Base-by-base conservation (phyloP, 139 green algal species). In the Gonium pectorale region DNA sequence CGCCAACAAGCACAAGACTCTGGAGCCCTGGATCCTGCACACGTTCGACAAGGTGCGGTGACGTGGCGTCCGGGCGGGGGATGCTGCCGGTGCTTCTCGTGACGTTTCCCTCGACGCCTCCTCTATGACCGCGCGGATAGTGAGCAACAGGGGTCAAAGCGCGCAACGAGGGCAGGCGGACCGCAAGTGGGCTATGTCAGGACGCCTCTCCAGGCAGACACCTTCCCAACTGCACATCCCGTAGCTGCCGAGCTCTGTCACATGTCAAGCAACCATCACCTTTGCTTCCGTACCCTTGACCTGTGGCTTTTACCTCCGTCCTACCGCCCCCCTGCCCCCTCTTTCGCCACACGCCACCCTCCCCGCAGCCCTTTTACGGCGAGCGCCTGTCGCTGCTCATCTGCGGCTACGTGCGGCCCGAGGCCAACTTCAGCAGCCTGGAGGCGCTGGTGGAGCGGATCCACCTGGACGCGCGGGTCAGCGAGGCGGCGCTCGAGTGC, bases 351-450 rank as follows among this genome's bases (percentile, higher is more conserved):
- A 5, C 29, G 46, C n/a, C 43, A 1, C 38, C 33, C 46, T 27
- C 49, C 66, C 41, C 69, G 38, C 85, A 93, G 86, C 89, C 96
- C 46, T 98, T 97, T 84, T 98, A 98, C 86, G 96, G 90, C 35
- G 79, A 90, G 46, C 81, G 93, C 44, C 80, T 95, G 40, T 81
- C 92, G 15, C 87, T 98, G 17, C 46, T 97, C 19, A 89, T 98
- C 13, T 93, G 86, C 43, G 94, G 91, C 33, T 99, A 98, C 90
- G 93, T 99, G 15, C 91, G 97, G 33, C 96, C 97, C 35, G 97
- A 99, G 90, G 91, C 93, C 6, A 94, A 97, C 83, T 82, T 69
- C 71, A 69, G n/a, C 1, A 92, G 83, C 0, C 67, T 98, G 35
- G 91, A 98, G 67, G 93, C 89, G 0, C 92, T 99, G 0, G 88